Base-by-base conservation (phyloP, 1,284 basidiomycete genomes). In the Ganoderma leucocontextum region DNA sequence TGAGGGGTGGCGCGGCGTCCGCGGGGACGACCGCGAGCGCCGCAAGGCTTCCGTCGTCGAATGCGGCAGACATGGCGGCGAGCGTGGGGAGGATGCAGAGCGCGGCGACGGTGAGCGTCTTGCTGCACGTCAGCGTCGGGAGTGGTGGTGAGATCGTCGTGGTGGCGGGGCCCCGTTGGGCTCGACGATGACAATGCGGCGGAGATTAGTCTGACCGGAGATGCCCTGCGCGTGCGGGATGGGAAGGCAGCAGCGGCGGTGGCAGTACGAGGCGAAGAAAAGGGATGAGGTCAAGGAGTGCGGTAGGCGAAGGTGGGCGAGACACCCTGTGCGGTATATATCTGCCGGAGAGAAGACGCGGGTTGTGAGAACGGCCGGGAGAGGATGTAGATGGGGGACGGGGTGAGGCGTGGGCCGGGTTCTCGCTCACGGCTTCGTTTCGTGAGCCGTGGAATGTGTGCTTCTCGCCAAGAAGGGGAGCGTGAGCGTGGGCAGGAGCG, bases 1-100 rank as follows among this genome's bases (percentile, higher is more conserved):
- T 5, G 41, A 72, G 62, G 2, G 73, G 70, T 29, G 67, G 52
- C 63, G 74, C 69, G 25, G 65, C 61, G 44, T 64, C 64, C 15
- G 53, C 10, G n/a, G 52, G 38, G 47, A 53, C 33, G 59, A 58
- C 17, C 33, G 62, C 22, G 52, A 35, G 53, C 15, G 38, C 57
- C 10, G 55, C 33, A 13, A 36, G n/a, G 57, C 49, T 62, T 13
- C 36, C 22, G 15, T 55, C 52, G 15, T 55, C 52, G 25, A 55
- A 55, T 17, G 66, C 41, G 25, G 68, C 64, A 36, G 62, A 63
- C 70, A 70, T 70, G 62, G 41, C 49, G 22, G 60, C 53, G 64
- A 41, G 59, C 29, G 12, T 25, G n/a, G 64, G 25, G 47, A 52
- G 25, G 22, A 29, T 15, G 62, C 57, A 39, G 65, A 60, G 12